phyloP scores from a whole-genome alignment of 108 stramenopile genomes.

The Pseudonitzschia multiseries region DNA sequence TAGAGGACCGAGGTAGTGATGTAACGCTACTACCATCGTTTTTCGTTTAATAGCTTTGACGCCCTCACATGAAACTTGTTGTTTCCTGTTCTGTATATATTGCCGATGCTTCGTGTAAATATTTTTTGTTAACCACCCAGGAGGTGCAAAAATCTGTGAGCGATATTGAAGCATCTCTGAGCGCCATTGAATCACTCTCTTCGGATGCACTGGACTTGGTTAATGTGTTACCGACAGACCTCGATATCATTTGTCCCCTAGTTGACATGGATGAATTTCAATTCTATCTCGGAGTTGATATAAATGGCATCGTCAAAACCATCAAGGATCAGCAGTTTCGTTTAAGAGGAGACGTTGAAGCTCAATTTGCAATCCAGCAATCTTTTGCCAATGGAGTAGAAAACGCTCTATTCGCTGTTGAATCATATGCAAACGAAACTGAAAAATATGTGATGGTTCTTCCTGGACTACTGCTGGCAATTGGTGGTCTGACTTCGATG shows the following conservation, averaged over 20 bases:
- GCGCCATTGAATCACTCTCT: slow-evolving; percentile 21
- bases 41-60: not conserved
- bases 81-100: slow-evolving; percentile 1
- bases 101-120: too few species aligned
- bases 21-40: not conserved
- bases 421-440: slow-evolving; percentile 17
- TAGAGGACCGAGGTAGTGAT: not conserved
- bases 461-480: slow-evolving; percentile 34
- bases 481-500: slow-evolving; percentile 21
- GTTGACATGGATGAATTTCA: slow-evolving; percentile 19
- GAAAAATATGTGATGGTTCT: slow-evolving; percentile 38
- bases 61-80: not conserved
- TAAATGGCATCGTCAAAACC: slow-evolving; percentile 17
- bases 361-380: slow-evolving; percentile 2
- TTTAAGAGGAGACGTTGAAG: slow-evolving; percentile 6
- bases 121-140: not conserved
- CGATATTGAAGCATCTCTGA: slow-evolving; percentile 18
- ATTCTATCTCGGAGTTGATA: slow-evolving; percentile 29
- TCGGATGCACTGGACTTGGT: slow-evolving; percentile 15
- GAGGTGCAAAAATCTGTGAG: slow-evolving; percentile 17
- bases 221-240: slow-evolving; percentile 2
- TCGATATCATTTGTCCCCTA: slow-evolving; percentile 33
- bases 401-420: slow-evolving; percentile 19
- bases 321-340: slow-evolving; percentile 16
- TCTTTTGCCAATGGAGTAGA: slow-evolving; percentile 16